These are phyloP conservation scores for Grigorovia yakushimaensis DNA, from an alignment of 805 yeast species.

Conservation along the genomic window DNA sequence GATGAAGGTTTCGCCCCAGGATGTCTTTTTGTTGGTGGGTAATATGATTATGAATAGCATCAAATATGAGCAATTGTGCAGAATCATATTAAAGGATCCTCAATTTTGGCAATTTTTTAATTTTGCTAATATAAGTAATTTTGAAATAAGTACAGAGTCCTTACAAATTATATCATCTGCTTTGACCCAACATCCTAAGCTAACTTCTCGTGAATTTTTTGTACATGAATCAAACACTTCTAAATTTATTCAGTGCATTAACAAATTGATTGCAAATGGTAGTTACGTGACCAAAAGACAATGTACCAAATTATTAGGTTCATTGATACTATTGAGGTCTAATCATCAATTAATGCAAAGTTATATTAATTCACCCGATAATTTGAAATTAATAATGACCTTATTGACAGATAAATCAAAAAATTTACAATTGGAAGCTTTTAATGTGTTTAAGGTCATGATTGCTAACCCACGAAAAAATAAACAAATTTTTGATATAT, in stretches of 20 bases:
- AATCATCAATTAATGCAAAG: constrained; percentile 64
- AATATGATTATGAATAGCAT: constrained; percentile 77
- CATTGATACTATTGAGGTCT: constrained; percentile 58
- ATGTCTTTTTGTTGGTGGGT: constrained; percentile 65
- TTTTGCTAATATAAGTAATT: constrained; percentile 64
- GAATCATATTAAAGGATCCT: constrained; percentile 47
- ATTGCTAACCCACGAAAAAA: constrained; percentile 93
- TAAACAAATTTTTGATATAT: constrained; percentile 67
- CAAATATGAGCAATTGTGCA: constrained; percentile 61
- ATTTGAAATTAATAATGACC: constrained; percentile 78
- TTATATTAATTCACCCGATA: constrained; percentile 73
- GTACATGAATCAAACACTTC: constrained; percentile 39
- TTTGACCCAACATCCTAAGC: constrained; percentile 56
- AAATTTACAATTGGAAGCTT: constrained; percentile 82
- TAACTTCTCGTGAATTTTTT: constrained; percentile 60
- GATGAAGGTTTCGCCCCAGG: constrained; percentile 27
- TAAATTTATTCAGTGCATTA: constrained; percentile 51
- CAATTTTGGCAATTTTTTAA: constrained; percentile 76
- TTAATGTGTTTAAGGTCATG: constrained; percentile 86
- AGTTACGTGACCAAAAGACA: constrained; percentile 92
- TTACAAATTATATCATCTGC: constrained; percentile 67
- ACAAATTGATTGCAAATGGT: constrained; percentile 59
- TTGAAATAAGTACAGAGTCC: constrained; percentile 86
- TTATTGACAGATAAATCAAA: constrained; percentile 79
- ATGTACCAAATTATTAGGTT: constrained; percentile 65